Conservation (phyloP, 176 grass and related monocot genomes). For the Panicum miliaceum region DNA sequence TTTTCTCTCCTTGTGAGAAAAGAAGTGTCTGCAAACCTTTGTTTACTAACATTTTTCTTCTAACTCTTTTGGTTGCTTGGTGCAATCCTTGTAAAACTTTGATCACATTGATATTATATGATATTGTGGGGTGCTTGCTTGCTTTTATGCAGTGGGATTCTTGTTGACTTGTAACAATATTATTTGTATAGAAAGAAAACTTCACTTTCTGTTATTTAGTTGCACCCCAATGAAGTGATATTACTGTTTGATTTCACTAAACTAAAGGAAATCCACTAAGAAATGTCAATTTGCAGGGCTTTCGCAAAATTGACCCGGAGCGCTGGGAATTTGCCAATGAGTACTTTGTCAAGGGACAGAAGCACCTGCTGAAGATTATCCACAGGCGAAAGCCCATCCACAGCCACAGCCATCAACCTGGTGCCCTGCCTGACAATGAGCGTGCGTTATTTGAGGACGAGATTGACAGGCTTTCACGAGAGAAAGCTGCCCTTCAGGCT, state of each 20-base stretch:
- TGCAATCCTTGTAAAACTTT: not conserved
- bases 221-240: not conserved
- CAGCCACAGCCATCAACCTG: slow-evolving; percentile 77
- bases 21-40: not conserved
- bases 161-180: not conserved
- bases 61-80: not conserved
- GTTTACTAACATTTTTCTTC: not conserved
- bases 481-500: slow-evolving; percentile 64
- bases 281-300: slow-evolving; percentile 65
- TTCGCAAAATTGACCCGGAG: slow-evolving; percentile 91
- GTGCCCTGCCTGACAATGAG: slow-evolving; percentile 58
- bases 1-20: not conserved
- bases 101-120: not conserved
- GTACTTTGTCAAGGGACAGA: slow-evolving; percentile 83
- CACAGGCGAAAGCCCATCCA: slow-evolving; percentile 92
- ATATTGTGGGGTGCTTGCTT: not conserved
- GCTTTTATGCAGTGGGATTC: not conserved
- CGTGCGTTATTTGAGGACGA: slow-evolving; percentile 83
- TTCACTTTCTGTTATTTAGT: slow-evolving; percentile 21
- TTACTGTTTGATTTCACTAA: slow-evolving; percentile 1
- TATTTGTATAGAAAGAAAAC: not conserved
- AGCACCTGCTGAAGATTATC: slow-evolving; percentile 90
- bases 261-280: not conserved
- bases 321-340: slow-evolving; percentile 96
- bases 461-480: slow-evolving; percentile 76